Evolutionary conservation across 2,329 filamentous ascomycete species (phyloP).

Genomic region (Paecilomyces sp.): DNA sequence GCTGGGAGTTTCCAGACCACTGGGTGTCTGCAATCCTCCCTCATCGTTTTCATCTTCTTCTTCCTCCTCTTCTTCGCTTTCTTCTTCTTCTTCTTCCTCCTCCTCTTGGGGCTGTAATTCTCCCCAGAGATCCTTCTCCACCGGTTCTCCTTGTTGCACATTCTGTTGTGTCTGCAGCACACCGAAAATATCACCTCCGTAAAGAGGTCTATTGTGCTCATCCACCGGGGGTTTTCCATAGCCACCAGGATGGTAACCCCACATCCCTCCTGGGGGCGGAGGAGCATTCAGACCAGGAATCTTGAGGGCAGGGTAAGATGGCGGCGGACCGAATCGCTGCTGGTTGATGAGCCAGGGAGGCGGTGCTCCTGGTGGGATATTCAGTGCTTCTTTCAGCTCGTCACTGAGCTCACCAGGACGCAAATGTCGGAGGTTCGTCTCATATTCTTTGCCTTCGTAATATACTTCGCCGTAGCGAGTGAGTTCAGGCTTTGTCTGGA

Average conservation of each 20-base stretch:
- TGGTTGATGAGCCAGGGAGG: conserved; percentile 97
- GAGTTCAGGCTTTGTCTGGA: conserved; percentile 90
- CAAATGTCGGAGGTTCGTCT: conserved; percentile 87
- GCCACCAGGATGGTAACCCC: conserved; percentile 92
- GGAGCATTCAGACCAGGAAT: conserved; percentile 92
- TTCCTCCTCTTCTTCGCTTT: conserved; percentile 63
- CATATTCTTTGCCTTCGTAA: conserved; percentile 97
- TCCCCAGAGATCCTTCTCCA: conserved; percentile 87
- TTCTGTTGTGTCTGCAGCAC: conserved; percentile 58
- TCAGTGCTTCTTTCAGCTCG: conserved; percentile 82
- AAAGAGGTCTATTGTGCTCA: conserved; percentile 83
- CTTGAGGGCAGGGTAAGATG: conserved; percentile 90
- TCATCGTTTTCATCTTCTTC: conserved; percentile 57
- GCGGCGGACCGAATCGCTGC: conserved; percentile 86
- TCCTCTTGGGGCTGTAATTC: conserved; percentile 77
- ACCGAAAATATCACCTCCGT: conserved; percentile 92
- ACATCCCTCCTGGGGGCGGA: conserved; percentile 77
- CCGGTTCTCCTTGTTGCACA: conserved; percentile 62
- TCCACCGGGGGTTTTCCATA: conserved; percentile 95
- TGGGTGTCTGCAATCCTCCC: conserved; percentile 64
- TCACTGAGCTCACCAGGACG: conserved; percentile 86
- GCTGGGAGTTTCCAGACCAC: conserved; percentile 71
- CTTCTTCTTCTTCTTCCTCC: conserved; percentile 65
- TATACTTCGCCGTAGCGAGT: conserved; percentile 98
- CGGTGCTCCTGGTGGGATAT: conserved; percentile 85